Evolutionary conservation across 1,139 yeast species (phyloP).

Genomic region (Meyerozyma carpophila): DNA sequence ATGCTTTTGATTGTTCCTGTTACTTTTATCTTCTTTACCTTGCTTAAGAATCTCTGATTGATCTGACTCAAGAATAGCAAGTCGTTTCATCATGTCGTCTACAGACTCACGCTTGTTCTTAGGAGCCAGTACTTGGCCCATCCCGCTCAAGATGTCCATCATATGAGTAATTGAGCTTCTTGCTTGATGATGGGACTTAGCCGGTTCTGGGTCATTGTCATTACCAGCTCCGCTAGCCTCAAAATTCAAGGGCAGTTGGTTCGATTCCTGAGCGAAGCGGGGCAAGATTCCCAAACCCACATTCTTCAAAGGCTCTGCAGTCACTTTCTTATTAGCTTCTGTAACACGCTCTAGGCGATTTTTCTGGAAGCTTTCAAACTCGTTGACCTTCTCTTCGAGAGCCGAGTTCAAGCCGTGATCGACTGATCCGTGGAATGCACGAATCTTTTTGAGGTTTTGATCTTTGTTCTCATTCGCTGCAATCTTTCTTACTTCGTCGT

Average conservation of each 20-base stretch:
- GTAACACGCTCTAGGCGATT: not conserved
- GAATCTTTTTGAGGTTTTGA: not conserved
- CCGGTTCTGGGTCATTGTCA: not conserved
- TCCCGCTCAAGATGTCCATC: constrained; percentile 14
- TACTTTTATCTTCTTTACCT: not conserved
- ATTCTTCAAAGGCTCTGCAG: not conserved
- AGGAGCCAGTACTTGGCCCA: constrained; percentile 10
- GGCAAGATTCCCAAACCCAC: constrained; percentile 2
- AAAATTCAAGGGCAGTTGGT: not conserved
- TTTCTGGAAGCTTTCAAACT: constrained; percentile 11
- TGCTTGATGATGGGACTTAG: not conserved
- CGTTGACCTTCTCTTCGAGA: constrained; percentile 13
- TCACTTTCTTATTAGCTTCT: not conserved
- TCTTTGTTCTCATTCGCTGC: not conserved
- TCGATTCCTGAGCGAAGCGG: not conserved
- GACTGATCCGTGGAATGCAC: constrained; percentile 26
- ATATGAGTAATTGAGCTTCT: constrained; percentile 14
- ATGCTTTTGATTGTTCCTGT: constrained; percentile 1
- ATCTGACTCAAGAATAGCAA: constrained; percentile 3
- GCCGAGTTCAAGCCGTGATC: constrained; percentile 21
- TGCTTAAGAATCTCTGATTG: not conserved
- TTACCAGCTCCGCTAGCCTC: not conserved
- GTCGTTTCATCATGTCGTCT: constrained; percentile 19
- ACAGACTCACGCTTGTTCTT: constrained; percentile 18
- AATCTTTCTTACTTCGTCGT: not conserved